These are phyloP conservation scores for Alternaria sp. DNA, from an alignment of 2,329 filamentous ascomycete species.

Conservation along the genomic window DNA sequence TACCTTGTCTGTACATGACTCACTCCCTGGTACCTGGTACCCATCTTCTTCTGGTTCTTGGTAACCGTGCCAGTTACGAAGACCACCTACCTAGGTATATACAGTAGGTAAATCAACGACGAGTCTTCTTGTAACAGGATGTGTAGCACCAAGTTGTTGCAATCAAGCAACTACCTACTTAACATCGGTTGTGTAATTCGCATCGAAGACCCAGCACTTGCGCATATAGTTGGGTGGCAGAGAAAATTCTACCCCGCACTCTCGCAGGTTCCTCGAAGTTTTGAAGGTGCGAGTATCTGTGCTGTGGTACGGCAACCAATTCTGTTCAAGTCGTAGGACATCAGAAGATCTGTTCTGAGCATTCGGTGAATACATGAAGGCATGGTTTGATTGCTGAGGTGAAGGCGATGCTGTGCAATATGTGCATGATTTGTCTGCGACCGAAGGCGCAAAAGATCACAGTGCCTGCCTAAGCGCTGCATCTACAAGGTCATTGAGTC, in stretches of 20 bases:
- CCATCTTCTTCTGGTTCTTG: neutral
- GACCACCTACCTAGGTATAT: neutral
- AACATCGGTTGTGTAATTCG: constrained; percentile 6
- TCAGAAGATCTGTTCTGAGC: neutral
- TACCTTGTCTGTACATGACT: neutral
- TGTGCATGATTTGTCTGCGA: neutral
- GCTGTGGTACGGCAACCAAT: neutral
- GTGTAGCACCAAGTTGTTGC: neutral
- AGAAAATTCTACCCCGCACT: constrained; percentile 6
- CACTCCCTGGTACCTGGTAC: too few species aligned
- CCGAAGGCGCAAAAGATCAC: neutral
- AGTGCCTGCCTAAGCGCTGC: neutral
- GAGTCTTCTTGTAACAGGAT: neutral
- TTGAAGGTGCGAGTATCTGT: constrained; percentile 4
- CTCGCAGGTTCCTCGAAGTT: constrained; percentile 3
- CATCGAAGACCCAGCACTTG: constrained; percentile 1
- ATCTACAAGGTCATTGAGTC: neutral
- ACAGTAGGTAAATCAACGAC: neutral
- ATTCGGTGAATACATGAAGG: constrained; percentile 12
- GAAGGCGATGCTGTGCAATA: constrained; percentile 21
- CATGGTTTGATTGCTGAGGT: neutral
- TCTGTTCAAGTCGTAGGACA: neutral
- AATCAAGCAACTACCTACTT: neutral
- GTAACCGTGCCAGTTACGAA: neutral
- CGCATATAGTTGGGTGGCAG: constrained; percentile 9